Evolutionary conservation across 2,329 filamentous ascomycete genomes (phyloP), one percentile per base, ranked within the genome.

Genomic region (Ophiostoma quercus): DNA sequence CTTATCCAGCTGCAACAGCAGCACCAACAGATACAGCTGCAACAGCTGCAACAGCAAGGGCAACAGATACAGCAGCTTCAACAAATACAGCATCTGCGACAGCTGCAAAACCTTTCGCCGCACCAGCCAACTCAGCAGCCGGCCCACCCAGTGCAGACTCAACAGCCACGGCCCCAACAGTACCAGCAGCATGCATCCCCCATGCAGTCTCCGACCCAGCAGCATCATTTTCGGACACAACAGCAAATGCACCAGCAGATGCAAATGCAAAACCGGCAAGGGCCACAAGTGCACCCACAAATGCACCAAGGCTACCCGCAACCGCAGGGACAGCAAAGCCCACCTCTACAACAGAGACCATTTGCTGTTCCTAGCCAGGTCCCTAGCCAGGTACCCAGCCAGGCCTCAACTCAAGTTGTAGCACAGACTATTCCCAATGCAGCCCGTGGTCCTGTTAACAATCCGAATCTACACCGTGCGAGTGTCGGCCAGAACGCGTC

Each of bases 201-300:
- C 3, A 47, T 54, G 60, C 69, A 70, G 22, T 25, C 63, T 22
- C 7, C 12, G 12, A 16, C 16, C 29, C 60, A 63, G 16, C 54
- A 32, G 34, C 22, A 5, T 14, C 25, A 62, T 29, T 29, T 51
- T 7, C 57, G 37, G 32, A 12, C n/a, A 47, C 54, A 68, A 16
- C 37, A 68, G 41, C 67, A 66, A 14, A 29, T 22, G 7, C 29
- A 37, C 16, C 60, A 65, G 60, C 60, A 65, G 12, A 34, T 34
- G 12, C 60, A 39, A 6, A 37, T n/a, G 60, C 60, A 65, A 4
- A n/a, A 1, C 57, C 57, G 32, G 57, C 57, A 62, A 32, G 25
- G 25, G 14, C 51, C 51, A 25, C 51, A 54, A 54, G 54, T 60
- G 54, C 54, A 60, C n/a, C 54, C 11, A 16, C 54, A 62, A 34